Evolutionary conservation across 352 stramenopile genomes (phyloP), one percentile per base, ranked within the genome.

Genomic region (Phytophthora constricta): DNA sequence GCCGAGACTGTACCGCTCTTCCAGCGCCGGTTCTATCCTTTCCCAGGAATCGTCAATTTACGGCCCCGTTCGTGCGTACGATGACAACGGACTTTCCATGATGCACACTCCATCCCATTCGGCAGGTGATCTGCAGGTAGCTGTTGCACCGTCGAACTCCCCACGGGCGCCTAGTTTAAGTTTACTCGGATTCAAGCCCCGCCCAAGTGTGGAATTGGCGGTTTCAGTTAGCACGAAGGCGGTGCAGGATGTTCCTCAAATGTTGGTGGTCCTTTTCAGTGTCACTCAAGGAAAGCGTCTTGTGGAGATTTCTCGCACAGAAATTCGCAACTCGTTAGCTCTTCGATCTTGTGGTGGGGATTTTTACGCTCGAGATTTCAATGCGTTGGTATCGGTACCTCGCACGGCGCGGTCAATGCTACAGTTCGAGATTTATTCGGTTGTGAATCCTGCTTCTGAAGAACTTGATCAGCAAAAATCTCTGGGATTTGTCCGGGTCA

Each of bases 351-450:
- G 85, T 48, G 87, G 84, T 23, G 84, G 80, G 0, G 85, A 93
- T 42, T 91, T 90, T 31, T 93, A 82, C 60, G 86, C 83, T 20
- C 77, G 88, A 0, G 88, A 96, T 62, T 96, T 96, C 41, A 91
- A 78, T 57, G 77, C 77, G 4, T 65, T 93, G 54, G 56, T 96
- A 13, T 87, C 82, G 3, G 77, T 96, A 34, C 86, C 88, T 11
- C 71, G 89, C 5, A 76, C 75, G n/a, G 72, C 74, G 22, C 80
- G 80, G 45, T 73, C 79, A 5, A 88, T 91, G 70, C 65, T 96
- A 2, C 88, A 95, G 50, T 89, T 96, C 60, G 86, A 96, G 65
- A 77, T 95, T 14, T 94, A 84, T 51, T 75, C 83, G 14, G 72
- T 92, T 34, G 69, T 82, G 31, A 91, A 86, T 19, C 74, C 80